These are phyloP conservation scores for Xylaria sp. DNA, from an alignment of 2,329 filamentous ascomycete genomes.

Conservation along the genomic window DNA sequence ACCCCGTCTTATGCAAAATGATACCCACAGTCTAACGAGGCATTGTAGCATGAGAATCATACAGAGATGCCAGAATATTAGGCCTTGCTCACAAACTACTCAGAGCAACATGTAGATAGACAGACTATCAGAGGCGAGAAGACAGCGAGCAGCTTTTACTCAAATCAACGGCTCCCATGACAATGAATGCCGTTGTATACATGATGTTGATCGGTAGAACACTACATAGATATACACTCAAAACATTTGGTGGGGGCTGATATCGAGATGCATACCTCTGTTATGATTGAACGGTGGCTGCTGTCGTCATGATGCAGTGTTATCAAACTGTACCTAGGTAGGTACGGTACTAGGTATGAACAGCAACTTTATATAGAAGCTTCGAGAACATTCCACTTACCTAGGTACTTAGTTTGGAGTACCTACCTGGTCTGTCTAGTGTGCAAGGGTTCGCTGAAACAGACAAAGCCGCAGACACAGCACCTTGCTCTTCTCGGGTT, in stretches of 20 bases:
- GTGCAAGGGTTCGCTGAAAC: not conserved
- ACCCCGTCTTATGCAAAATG: conserved; percentile 26
- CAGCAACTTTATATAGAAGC: conserved; percentile 28
- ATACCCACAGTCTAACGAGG: conserved; percentile 32
- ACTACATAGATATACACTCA: not conserved
- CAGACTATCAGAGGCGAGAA: conserved; percentile 2
- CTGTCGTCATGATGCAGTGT: conserved; percentile 4
- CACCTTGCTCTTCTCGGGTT: not conserved
- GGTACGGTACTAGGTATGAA: too few species aligned
- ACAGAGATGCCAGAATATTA: not conserved
- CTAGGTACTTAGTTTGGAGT: not conserved
- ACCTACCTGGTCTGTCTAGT: not conserved
- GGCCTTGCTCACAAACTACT: not conserved
- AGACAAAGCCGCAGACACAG: not conserved
- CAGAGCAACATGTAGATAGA: conserved; percentile 1
- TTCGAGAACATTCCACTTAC: conserved; percentile 36
- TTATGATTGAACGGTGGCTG: too few species aligned
- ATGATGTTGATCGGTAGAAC: not conserved
- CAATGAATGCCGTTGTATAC: not conserved
- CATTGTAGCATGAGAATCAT: conserved; percentile 12
- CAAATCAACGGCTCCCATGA: not conserved
- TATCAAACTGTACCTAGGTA: not conserved
- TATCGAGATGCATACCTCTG: not conserved
- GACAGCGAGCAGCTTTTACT: not conserved
- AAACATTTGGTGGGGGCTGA: not conserved